Base-by-base conservation (phyloP, 129 eudicot genomes). In the Tagetes erecta region DNA sequence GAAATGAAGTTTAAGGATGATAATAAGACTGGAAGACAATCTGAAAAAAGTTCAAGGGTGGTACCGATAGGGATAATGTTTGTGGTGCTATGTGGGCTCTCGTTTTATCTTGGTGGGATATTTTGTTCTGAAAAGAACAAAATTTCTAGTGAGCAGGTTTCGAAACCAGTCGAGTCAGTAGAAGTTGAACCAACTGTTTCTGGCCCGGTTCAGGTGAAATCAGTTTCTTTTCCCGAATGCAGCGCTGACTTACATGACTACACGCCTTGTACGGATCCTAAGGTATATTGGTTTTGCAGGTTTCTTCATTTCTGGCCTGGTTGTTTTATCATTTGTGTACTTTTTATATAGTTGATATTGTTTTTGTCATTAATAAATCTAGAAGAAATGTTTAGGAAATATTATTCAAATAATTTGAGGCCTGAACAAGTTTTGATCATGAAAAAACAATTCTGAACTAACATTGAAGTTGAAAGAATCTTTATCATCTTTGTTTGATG, bases 181-280 rank as follows among this genome's bases (percentile, higher is more conserved):
- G 66, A 7, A 8, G 39, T 35, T 3, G 76, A 70, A 62, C 76
- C 63, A 42, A 67, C 75, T 35, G 83, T 46, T 36, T 78, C 59
- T 57, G 64, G 81, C 27, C 80, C 88, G 80, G 82, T 92, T 40
- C 84, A 81, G 78, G 80, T 80, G 57, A 86, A 85, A 70, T 68
- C 91, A 7, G 80, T 83, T 44, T 73, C 84, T 12, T 95, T 95
- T 78, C 83, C 94, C 12, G 96, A 88, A 75, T 95, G 99, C 72
- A 68, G 85, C 67, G 72, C 80, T 14, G 87, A 85, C 55, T 82
- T 75, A 78, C 99, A 95, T 73, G 99, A 95, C 67, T 95, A 91
- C 80, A 95, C 99, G 3, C 99, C 99, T 13, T 95, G 99, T 88
- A 95, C 99, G n/a, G 99, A 95, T 82, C 99, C 99, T 3, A 83